Base-by-base conservation (phyloP, 2,329 filamentous ascomycete species). In the Pseudogymnoascus sp. region DNA sequence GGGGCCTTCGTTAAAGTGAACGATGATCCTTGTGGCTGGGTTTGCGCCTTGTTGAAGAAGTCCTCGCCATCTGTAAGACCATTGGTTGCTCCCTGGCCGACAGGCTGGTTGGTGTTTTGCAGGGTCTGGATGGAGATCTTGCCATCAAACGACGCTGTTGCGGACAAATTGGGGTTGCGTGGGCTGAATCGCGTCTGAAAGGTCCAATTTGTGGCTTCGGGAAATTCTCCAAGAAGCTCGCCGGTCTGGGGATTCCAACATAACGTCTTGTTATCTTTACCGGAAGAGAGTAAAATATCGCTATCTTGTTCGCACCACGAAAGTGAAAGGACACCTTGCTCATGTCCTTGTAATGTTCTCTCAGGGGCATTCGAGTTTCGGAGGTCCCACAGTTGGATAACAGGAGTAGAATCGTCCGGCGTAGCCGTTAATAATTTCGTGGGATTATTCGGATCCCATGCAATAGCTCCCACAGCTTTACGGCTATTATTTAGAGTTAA, bases 191-290 rank as follows among this genome's bases (percentile, higher is more conserved):
- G 85, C 4, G 95, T 96, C 73, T 93, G 88, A 80, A 99, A 99
- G 5, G 93, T 96, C 93, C 95, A 99, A 76, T 97, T 99, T n/a
- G 93, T 97, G 62, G 96, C 93, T 71, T 97, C 91, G 3, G 93
- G 93, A 72, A 97, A 93, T 76, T 97, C 93, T 68, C 96, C 95
- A 67, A 92, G 89, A 11, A 85, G 82, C 73, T 95, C 86, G 62
- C 93, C 93, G 2, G 89, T 96, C 72, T 95, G 90, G 1, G 95
- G 91, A 75, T 97, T 97, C 95, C 96, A 99, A 65, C 95, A 87
- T 65, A 99, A 84, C 1, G 93, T 97, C 70, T 91, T 86, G 74
- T 97, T 97, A 76, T 99, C 95, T 77, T 97, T 97, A 69, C 95
- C 96, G 68, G 89, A 96, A 2, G 95, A 99, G 21, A 99, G 82